Conservation (phyloP, 306 rosid genomes). For the Cucurbita argyrosperma region DNA sequence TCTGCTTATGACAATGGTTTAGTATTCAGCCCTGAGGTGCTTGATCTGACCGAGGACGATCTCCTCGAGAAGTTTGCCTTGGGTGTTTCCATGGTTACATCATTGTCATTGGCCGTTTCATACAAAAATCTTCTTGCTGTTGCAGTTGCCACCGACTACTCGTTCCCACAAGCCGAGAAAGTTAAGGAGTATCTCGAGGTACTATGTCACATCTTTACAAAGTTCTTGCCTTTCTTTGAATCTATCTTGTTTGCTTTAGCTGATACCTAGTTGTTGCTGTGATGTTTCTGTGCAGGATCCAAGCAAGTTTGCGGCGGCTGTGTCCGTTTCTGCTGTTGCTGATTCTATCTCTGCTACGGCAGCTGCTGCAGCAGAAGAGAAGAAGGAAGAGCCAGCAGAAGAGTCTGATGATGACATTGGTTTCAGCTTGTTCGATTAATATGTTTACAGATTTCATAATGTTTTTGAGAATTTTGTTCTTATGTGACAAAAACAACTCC, state of each 20-base stretch:
- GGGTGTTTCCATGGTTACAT: conserved; percentile 63
- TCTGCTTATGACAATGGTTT: conserved; percentile 75
- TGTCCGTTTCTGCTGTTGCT: conserved; percentile 12
- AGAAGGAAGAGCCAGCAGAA: conserved; percentile 59
- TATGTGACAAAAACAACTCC: too few relatives aligned
- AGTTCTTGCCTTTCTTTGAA: not conserved
- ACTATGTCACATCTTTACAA: not conserved
- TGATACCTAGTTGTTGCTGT: not conserved
- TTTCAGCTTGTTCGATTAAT: conserved; percentile 24
- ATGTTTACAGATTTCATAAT: not conserved
- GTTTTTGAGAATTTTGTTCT: too few relatives aligned
- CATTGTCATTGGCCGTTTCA: conserved; percentile 57
- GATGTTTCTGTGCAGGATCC: conserved; percentile 18
- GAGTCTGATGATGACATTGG: conserved; percentile 46
- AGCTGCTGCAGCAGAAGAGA: conserved; percentile 43
- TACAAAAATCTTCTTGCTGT: conserved; percentile 65
- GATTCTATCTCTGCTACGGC: conserved; percentile 15
- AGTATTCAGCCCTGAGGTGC: conserved; percentile 77
- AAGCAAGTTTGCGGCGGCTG: conserved; percentile 28
- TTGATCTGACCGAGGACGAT: conserved; percentile 70
- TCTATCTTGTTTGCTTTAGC: not conserved
- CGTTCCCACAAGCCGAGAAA: conserved; percentile 60
- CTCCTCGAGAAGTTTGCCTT: conserved; percentile 53
- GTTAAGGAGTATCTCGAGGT: conserved; percentile 76
- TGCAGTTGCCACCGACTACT: conserved; percentile 47